Evolutionary conservation across 176 grass and related monocot genomes (phyloP).

Genomic region (Aegilops umbellulata): DNA sequence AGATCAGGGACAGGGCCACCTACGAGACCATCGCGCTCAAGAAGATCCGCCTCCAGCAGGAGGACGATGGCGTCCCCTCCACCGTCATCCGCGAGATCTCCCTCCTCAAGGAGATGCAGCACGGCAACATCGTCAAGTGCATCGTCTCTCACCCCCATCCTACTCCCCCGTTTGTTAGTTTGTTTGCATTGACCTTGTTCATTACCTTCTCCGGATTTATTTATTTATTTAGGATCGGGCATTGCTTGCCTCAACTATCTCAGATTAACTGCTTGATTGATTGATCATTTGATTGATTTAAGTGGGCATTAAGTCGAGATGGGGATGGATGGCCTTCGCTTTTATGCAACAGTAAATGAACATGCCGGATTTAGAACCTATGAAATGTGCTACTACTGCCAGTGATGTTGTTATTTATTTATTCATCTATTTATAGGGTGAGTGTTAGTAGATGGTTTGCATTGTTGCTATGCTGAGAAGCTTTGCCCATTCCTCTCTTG

Average conservation of each 20-base stretch:
- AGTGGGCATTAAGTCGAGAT: neutral
- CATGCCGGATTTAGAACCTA: neutral
- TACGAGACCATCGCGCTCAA: too few relatives aligned
- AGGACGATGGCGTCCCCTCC: too few relatives aligned
- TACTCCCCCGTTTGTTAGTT: too few relatives aligned
- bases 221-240: neutral
- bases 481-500: neutral
- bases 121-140: too few relatives aligned
- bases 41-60: too few relatives aligned
- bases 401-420: neutral
- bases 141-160: too few relatives aligned
- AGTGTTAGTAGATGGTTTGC: neutral
- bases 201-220: neutral
- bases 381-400: neutral
- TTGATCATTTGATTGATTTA: neutral
- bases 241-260: neutral
- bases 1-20: too few relatives aligned
- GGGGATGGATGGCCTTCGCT: neutral
- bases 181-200: neutral
- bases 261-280: neutral
- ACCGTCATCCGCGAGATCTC: too few relatives aligned
- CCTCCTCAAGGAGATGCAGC: too few relatives aligned
- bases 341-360: conserved; percentile 32
- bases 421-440: neutral
- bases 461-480: neutral